Evolutionary conservation across 345 rosid species (phyloP).

Genomic region (Syzygium grande): DNA sequence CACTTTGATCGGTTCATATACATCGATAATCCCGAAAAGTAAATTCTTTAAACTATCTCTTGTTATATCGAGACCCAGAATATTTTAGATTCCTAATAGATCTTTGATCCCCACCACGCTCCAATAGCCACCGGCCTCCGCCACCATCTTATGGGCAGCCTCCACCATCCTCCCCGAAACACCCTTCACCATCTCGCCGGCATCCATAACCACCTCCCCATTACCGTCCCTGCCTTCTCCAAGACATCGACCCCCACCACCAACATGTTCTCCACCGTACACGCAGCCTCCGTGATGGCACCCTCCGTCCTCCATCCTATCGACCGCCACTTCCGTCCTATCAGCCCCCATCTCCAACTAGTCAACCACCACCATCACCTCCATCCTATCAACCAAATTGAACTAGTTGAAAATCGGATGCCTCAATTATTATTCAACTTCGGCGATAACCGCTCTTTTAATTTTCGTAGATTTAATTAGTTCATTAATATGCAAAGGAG

Average conservation of each 20-base stretch:
- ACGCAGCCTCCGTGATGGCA: not conserved
- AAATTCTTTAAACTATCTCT: not conserved
- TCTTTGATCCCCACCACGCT: not conserved
- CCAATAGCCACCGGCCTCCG: not conserved
- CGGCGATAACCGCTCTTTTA: no score
- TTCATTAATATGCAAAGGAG: not conserved
- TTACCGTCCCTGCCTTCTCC: not conserved
- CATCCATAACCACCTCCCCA: not conserved
- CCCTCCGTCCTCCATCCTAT: not conserved
- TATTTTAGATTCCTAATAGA: not conserved
- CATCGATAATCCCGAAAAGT: not conserved
- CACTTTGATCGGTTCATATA: not conserved
- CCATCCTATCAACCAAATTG: not conserved
- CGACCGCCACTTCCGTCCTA: not conserved
- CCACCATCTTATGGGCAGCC: not conserved
- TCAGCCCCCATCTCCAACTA: not conserved
- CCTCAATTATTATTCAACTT: not conserved
- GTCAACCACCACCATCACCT: not conserved
- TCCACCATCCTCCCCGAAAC: not conserved
- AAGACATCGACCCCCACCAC: slow-evolving; percentile 1
- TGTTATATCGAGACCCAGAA: not conserved
- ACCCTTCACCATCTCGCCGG: not conserved
- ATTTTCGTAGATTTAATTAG: not conserved
- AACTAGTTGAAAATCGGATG: not conserved
- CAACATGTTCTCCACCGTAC: not conserved